These are phyloP conservation scores for Bonia amplexicaulis DNA, from an alignment of 176 grass and related monocot species.

Conservation along the genomic window DNA sequence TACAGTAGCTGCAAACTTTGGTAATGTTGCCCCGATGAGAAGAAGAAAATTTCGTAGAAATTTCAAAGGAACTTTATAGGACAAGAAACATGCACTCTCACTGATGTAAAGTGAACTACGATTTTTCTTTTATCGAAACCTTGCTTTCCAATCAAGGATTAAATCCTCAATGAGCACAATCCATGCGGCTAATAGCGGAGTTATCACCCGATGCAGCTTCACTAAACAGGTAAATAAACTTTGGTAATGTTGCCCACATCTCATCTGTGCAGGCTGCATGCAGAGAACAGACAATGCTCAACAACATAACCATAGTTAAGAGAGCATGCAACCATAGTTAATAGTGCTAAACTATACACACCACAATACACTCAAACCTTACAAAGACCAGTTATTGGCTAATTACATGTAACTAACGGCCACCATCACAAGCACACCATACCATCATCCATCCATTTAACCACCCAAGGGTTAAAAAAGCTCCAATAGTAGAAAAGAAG, in stretches of 20 bases:
- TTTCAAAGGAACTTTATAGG: too few relatives aligned
- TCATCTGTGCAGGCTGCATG: neutral
- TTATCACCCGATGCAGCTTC: neutral
- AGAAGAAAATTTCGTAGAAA: too few relatives aligned
- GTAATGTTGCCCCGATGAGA: too few relatives aligned
- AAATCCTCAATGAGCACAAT: too few relatives aligned
- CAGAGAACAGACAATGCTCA: neutral
- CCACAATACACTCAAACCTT: neutral
- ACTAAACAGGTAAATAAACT: neutral
- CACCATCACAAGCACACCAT: neutral
- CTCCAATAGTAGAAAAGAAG: neutral
- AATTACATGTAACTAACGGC: constrained; percentile 35
- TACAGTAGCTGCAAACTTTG: too few relatives aligned
- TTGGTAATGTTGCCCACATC: neutral
- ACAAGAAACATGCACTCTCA: too few relatives aligned
- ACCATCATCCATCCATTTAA: neutral
- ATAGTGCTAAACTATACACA: constrained; percentile 13
- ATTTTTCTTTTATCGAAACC: neutral
- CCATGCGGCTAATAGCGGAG: too few relatives aligned
- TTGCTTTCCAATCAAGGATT: neutral
- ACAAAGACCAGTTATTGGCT: constrained; percentile 24
- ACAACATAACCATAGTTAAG: neutral
- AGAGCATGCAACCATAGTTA: too few relatives aligned
- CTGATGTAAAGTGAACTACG: too few relatives aligned
- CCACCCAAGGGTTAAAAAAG: neutral